These are phyloP conservation scores for Gossypioides kirkii DNA, from an alignment of 345 rosid genomes.

Conservation along the genomic window DNA sequence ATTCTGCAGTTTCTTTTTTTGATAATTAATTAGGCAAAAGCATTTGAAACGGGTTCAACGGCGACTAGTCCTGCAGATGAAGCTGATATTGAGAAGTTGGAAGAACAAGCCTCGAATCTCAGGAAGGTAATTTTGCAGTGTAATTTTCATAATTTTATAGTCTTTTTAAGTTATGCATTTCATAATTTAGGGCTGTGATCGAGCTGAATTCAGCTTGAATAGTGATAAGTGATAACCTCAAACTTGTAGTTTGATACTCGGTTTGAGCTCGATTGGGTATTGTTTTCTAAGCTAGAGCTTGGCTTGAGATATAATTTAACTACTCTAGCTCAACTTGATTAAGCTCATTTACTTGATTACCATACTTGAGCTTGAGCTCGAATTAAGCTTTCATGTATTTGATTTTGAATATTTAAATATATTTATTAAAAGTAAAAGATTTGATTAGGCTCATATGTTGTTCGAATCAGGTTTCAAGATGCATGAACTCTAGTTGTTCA, in stretches of 20 bases:
- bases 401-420: not conserved
- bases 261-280: not conserved
- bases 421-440: not conserved
- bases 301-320: not conserved
- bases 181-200: not conserved
- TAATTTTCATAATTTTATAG: not conserved
- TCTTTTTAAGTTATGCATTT: not conserved
- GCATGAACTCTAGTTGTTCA: not conserved
- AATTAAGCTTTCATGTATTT: not conserved
- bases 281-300: not conserved
- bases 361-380: not conserved
- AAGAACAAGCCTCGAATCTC: slow-evolving; percentile 64
- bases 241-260: not conserved
- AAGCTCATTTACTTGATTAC: not conserved
- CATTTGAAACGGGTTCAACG: slow-evolving; percentile 38
- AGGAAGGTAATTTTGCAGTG: slow-evolving; percentile 48
- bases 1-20: not conserved
- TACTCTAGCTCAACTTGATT: not conserved
- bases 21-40: slow-evolving; percentile 42
- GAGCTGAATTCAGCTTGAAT: not conserved
- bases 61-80: slow-evolving; percentile 41
- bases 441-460: not conserved
- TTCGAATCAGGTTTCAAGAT: not conserved
- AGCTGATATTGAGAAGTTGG: slow-evolving; percentile 61
- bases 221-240: not conserved